phyloP scores from a whole-genome alignment of 306 rosid genomes.

The Chamaecrista fasciculata region DNA sequence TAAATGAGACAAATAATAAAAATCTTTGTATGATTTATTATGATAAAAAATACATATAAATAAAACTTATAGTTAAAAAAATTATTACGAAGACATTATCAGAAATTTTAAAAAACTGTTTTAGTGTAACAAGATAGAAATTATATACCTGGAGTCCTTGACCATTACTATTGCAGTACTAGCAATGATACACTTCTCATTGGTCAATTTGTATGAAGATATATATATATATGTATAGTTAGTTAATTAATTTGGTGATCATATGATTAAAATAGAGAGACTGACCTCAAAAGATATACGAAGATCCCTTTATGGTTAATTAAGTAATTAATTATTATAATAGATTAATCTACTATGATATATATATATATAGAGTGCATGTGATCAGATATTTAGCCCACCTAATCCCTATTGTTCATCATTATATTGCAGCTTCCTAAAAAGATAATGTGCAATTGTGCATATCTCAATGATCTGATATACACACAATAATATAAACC shows the following conservation, averaged over 20 bases:
- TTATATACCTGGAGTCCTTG: slow-evolving; percentile 10
- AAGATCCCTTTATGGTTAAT: slow-evolving; percentile 37
- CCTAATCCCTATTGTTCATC: slow-evolving; percentile 37
- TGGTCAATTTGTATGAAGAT: background rate
- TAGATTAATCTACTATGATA: slow-evolving; percentile 4
- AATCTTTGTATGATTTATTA: too few species aligned
- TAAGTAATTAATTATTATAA: background rate
- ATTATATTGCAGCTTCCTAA: slow-evolving; percentile 5
- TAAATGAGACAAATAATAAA: too few species aligned
- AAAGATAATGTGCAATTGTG: background rate
- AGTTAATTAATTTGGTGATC: background rate
- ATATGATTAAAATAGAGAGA: slow-evolving; percentile 26
- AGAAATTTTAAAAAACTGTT: too few species aligned
- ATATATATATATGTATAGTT: too few species aligned
- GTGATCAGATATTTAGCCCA: slow-evolving; percentile 50
- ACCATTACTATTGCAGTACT: slow-evolving; percentile 2
- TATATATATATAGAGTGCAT: slow-evolving; percentile 40
- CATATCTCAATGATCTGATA: slow-evolving; percentile 17
- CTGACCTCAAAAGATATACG: slow-evolving; percentile 41
- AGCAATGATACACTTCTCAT: background rate
- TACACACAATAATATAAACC: background rate
- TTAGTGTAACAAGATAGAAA: too few species aligned
- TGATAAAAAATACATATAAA: too few species aligned
- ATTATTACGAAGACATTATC: too few species aligned
- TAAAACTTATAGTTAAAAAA: too few species aligned